A percentile compares a stretch with the other conserved stretches of the same genome.
phyloP scores from a whole-genome alignment of 2,329 filamentous ascomycete genomes.

The Penicillium sp. region DNA sequence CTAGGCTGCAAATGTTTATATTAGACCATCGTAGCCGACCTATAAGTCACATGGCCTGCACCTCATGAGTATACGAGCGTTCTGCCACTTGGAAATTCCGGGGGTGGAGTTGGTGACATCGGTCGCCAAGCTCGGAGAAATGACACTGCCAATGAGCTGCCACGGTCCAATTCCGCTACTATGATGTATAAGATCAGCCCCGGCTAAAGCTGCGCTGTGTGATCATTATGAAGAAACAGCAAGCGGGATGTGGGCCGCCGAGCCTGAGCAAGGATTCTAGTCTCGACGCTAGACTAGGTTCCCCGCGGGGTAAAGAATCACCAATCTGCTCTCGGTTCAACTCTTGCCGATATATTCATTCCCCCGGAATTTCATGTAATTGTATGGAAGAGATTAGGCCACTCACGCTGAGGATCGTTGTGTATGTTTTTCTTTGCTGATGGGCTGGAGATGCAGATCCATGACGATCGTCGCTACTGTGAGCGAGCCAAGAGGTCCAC shows the following conservation, averaged over 20 bases:
- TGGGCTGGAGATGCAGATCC: no score
- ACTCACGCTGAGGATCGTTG: neutral
- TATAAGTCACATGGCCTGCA: no score
- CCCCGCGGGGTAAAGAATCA: constrained; percentile 1
- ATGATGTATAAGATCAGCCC: neutral
- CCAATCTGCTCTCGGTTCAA: neutral
- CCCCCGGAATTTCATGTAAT: neutral
- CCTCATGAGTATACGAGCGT: no score
- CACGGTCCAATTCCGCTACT: neutral
- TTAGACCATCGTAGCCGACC: no score
- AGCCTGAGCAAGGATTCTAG: neutral
- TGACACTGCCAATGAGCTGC: neutral
- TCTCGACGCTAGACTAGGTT: constrained; percentile 17
- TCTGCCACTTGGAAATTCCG: no score
- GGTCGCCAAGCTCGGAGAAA: neutral
- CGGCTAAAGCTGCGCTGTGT: neutral
- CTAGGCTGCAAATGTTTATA: no score
- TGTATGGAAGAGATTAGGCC: neutral
- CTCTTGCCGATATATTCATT: neutral
- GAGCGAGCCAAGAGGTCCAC: neutral
- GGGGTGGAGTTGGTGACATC: neutral
- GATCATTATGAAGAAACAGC: neutral
- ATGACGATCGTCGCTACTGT: neutral
- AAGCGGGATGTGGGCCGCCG: neutral
- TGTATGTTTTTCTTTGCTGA: no score